Evolutionary conservation across 495 filamentous ascomycete species (phyloP).

Genomic region (Penicillium waksmanii): DNA sequence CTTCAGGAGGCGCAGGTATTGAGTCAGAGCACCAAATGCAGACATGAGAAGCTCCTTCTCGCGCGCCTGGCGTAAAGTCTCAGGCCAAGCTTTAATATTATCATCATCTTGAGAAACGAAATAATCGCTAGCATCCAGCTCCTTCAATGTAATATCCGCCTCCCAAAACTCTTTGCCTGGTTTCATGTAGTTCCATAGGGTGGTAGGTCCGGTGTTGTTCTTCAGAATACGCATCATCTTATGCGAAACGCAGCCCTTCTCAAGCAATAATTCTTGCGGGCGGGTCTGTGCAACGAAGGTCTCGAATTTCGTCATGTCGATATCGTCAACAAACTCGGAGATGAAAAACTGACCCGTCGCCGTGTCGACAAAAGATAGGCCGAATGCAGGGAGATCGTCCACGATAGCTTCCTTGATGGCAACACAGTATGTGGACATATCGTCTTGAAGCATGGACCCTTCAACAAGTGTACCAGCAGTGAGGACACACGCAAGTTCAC

Average conservation of each 20-base stretch:
- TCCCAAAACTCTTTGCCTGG: constrained; percentile 91
- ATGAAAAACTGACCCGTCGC: constrained; percentile 95
- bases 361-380: constrained; percentile 92
- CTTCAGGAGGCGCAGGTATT: constrained; percentile 86
- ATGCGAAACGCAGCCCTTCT: constrained; percentile 82
- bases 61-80: constrained; percentile 68
- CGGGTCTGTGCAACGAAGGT: constrained; percentile 93
- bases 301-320: constrained; percentile 96
- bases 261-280: constrained; percentile 86
- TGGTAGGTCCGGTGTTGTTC: constrained; percentile 90
- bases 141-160: constrained; percentile 76
- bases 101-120: constrained; percentile 68
- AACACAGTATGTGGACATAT: constrained; percentile 96
- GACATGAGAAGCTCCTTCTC: constrained; percentile 89
- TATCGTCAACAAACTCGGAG: constrained; percentile 88
- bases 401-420: constrained; percentile 88
- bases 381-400: constrained; percentile 81
- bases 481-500: constrained; percentile 88
- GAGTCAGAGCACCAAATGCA: constrained; percentile 84
- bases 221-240: constrained; percentile 93
- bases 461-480: constrained; percentile 94
- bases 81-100: constrained; percentile 76
- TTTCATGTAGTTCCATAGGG: constrained; percentile 94
- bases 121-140: constrained; percentile 81
- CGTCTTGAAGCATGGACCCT: constrained; percentile 94